Percentiles rank a stretch among this genome's conserved stretches.
These are phyloP conservation scores for Asterophora lycoperdoides DNA, from an alignment of 768 basidiomycete genomes.

Conservation along the genomic window DNA sequence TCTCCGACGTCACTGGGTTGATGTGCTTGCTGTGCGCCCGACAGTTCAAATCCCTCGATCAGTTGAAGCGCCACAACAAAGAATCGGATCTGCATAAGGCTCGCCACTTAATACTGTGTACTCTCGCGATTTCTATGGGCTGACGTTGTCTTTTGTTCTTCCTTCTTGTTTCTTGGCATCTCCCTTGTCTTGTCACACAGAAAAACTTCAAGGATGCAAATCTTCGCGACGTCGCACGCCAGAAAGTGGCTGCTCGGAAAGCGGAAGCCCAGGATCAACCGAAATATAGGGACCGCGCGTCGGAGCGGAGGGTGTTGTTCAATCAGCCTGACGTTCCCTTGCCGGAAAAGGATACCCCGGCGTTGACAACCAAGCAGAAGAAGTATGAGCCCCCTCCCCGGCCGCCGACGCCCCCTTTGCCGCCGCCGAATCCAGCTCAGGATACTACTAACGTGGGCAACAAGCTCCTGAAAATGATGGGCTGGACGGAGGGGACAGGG, in stretches of 20 bases:
- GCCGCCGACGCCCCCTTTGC: slow-evolving; percentile 58
- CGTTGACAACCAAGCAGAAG: slow-evolving; percentile 30
- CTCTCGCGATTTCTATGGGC: slow-evolving; percentile 22
- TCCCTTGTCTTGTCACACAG: slow-evolving; percentile 40
- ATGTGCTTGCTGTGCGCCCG: slow-evolving; percentile 90
- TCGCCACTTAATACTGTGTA: slow-evolving; percentile 38
- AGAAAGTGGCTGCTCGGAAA: slow-evolving; percentile 54
- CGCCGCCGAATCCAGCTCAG: slow-evolving; percentile 64
- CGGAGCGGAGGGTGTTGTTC: slow-evolving; percentile 84
- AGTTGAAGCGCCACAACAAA: slow-evolving; percentile 84
- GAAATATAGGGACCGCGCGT: slow-evolving; percentile 94
- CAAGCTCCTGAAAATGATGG: slow-evolving; percentile 95
- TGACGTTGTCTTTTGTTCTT: slow-evolving; percentile 27
- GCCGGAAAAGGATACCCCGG: slow-evolving; percentile 39
- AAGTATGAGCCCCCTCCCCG: slow-evolving; percentile 58
- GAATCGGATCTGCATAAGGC: slow-evolving; percentile 97
- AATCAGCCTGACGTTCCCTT: slow-evolving; percentile 87
- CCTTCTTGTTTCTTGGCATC: slow-evolving; percentile 8
- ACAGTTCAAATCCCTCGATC: slow-evolving; percentile 86
- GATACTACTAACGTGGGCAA: slow-evolving; percentile 89
- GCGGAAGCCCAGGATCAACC: slow-evolving; percentile 44
- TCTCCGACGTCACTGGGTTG: slow-evolving; percentile 67
- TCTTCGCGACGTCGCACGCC: slow-evolving; percentile 68
- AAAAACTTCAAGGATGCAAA: slow-evolving; percentile 78
- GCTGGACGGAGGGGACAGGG: slow-evolving; percentile 90